Conservation (phyloP, 164 flowering plant genomes). For the Paratinospora sagittata region DNA sequence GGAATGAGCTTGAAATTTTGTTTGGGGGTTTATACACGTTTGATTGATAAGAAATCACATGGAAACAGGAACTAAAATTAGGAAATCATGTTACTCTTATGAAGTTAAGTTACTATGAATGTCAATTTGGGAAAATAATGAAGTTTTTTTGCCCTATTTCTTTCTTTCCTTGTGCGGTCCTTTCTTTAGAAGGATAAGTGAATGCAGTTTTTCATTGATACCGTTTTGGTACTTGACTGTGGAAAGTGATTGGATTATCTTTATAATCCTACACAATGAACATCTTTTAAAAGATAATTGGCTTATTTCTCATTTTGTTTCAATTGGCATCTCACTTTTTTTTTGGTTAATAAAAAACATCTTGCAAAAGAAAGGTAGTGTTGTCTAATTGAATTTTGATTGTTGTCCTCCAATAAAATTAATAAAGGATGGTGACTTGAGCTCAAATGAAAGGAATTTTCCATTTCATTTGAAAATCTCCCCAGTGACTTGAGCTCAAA, state of each 20-base stretch:
- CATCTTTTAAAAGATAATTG: conserved; percentile 2
- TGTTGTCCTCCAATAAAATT: background rate
- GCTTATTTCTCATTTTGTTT: background rate
- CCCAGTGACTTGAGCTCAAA: background rate
- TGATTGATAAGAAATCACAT: background rate
- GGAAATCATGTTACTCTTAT: background rate
- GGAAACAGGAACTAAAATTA: background rate
- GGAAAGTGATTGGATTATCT: background rate
- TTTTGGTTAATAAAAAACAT: background rate
- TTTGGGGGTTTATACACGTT: too few relatives aligned
- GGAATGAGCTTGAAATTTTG: background rate
- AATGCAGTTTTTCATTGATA: background rate
- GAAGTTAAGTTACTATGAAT: background rate
- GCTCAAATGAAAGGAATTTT: background rate
- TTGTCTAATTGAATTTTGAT: background rate
- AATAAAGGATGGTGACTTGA: background rate
- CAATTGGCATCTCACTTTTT: background rate
- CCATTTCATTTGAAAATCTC: background rate
- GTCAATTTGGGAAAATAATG: background rate
- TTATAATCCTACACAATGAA: too few relatives aligned
- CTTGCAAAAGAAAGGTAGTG: background rate
- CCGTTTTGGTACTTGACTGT: background rate
- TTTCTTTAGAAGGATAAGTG: background rate
- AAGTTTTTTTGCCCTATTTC: background rate
- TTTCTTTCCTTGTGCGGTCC: background rate